Base-by-base conservation (phyloP, 768 basidiomycete genomes). In the Lentinus brumalis region DNA sequence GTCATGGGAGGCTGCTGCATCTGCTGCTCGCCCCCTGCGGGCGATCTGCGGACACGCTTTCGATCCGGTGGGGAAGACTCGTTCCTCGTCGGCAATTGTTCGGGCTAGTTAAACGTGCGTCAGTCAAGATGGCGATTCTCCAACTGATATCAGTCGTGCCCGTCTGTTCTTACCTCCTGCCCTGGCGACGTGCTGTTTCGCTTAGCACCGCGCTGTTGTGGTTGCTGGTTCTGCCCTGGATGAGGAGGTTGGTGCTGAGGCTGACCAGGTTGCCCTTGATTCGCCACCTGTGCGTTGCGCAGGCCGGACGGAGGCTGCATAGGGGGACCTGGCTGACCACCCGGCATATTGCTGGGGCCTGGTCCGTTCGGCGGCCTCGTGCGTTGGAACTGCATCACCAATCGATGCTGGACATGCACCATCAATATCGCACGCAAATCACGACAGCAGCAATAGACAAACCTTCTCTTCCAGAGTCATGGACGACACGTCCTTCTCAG, bases 401-500 rank as follows among this genome's bases (percentile, higher is more conserved):
- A 30, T 57, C 53, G 61, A 62, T 64, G 61, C 66, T 67, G 30
- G 15, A 50, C 44, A 31, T 46, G 59, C 63, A 56, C 29, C 40
- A 21, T 16, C n/a, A 18, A 10, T 32, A 44, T 35, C 21, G 53
- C 38, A 11, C 10, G 5, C 41, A 45, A 8, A 15, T 9, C 12
- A 42, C 14, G 15, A 31, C 53, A 60, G 69, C 59, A 40, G 41
- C 50, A 30, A 35, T 1, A 30, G 26, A 59, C 74, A 45, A 62
- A 88, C 89, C 82, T 89, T 91, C n/a, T 91, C 89, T 0, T 76
- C 73, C n/a, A 68, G 32, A 39, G 76, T 79, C 63, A 87, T 69
- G 15, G 73, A 62, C 3, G 59, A 64, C 0, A 78, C 39, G 12
- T 86, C 83, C 71, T 82, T 86, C 29, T 83, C 81, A 1, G 54